phyloP scores from a whole-genome alignment of 2,329 filamentous ascomycete genomes.

The Mycogone perniciosa region DNA sequence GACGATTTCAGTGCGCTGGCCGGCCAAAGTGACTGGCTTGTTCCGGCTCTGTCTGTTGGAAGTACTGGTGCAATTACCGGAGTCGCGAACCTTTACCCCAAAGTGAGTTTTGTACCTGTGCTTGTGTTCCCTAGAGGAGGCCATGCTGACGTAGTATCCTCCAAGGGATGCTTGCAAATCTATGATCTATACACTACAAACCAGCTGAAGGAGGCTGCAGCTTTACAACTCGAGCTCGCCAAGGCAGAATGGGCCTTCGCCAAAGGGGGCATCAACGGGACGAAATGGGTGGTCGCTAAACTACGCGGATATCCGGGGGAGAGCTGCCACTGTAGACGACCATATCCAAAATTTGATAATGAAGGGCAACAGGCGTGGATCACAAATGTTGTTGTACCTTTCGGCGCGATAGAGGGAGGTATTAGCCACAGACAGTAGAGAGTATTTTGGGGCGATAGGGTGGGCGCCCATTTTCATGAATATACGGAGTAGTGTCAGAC shows the following conservation, averaged over 20 bases:
- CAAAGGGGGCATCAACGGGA: slow-evolving; percentile 55
- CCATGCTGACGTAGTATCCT: neutral
- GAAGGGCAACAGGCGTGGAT: slow-evolving; percentile 23
- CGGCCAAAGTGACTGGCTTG: slow-evolving; percentile 67
- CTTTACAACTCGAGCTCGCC: slow-evolving; percentile 44
- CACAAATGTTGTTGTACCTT: slow-evolving; percentile 17
- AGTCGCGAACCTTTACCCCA: slow-evolving; percentile 56
- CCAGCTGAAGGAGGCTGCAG: slow-evolving; percentile 40
- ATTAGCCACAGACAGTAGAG: slow-evolving; percentile 2
- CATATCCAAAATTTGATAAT: slow-evolving; percentile 44
- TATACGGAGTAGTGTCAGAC: no score
- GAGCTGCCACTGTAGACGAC: slow-evolving; percentile 46
- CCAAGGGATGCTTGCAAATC: slow-evolving; percentile 40
- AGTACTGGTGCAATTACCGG: slow-evolving; percentile 57
- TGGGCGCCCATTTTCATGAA: no score
- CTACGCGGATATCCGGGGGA: slow-evolving; percentile 44
- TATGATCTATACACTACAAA: slow-evolving; percentile 43
- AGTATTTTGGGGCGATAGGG: no score
- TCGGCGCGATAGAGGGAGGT: slow-evolving; percentile 18
- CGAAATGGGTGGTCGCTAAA: slow-evolving; percentile 53
- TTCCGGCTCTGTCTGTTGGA: slow-evolving; percentile 53
- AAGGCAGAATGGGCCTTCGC: slow-evolving; percentile 50
- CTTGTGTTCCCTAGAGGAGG: rapidly evolving
- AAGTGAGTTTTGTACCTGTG: slow-evolving; percentile 25
- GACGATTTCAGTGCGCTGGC: slow-evolving; percentile 58